phyloP scores from a whole-genome alignment of 176 grass and related monocot genomes.

The Rhynchospora tenuis region DNA sequence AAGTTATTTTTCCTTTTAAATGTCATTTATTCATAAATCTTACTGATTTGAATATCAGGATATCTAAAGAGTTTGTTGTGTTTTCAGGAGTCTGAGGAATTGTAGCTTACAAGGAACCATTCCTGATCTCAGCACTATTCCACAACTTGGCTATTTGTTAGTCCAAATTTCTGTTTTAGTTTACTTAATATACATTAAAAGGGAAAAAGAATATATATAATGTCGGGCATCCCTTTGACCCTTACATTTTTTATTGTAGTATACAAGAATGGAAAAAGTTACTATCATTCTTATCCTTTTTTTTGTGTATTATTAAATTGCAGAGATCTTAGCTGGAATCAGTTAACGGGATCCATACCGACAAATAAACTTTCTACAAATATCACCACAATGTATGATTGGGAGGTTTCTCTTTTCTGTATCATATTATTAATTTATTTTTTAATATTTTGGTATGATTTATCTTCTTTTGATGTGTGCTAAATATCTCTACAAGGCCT shows the following conservation, averaged over 20 bases:
- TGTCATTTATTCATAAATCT: slow-evolving; percentile 10
- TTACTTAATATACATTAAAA: not conserved
- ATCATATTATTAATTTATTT: slow-evolving; percentile 1
- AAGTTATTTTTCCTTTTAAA: slow-evolving; percentile 32
- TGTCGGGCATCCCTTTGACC: not conserved
- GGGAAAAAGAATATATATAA: not conserved
- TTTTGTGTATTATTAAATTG: slow-evolving; percentile 35
- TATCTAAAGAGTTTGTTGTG: slow-evolving; percentile 25
- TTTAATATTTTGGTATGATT: not conserved
- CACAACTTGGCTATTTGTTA: slow-evolving; percentile 81
- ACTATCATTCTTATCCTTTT: not conserved
- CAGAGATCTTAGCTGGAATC: slow-evolving; percentile 96
- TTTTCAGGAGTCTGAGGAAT: slow-evolving; percentile 88
- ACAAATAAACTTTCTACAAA: slow-evolving; percentile 61
- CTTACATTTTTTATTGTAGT: slow-evolving; percentile 3
- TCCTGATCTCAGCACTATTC: slow-evolving; percentile 71
- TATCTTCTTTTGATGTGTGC: slow-evolving; percentile 5
- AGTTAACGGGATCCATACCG: slow-evolving; percentile 71
- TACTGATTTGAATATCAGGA: slow-evolving; percentile 4
- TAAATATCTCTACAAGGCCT: not conserved
- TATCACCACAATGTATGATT: slow-evolving; percentile 86
- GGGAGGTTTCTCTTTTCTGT: not conserved
- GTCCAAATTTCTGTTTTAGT: slow-evolving; percentile 23
- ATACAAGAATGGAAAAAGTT: not conserved
- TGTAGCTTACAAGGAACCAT: slow-evolving; percentile 82